phyloP scores from a whole-genome alignment of 768 basidiomycete species.

The Rhodotorula toruloides region DNA sequence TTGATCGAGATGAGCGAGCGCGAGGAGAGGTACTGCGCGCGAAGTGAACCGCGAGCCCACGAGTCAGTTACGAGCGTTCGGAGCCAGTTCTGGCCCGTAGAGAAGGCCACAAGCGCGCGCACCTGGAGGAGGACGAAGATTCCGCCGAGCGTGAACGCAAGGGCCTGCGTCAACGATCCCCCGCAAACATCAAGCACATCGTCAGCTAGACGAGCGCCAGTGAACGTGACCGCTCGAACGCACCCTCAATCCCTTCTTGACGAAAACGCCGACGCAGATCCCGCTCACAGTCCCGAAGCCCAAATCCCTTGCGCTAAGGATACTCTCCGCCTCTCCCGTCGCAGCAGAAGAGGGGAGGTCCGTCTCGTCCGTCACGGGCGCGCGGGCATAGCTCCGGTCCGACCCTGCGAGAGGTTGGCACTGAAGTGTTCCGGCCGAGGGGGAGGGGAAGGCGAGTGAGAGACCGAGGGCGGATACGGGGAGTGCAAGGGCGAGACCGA shows the following conservation, averaged over 20 bases:
- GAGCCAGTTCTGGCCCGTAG: background rate
- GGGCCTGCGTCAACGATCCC: slow-evolving; percentile 50
- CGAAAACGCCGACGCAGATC: slow-evolving; percentile 82
- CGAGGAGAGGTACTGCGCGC: slow-evolving; percentile 68
- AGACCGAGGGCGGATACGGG: slow-evolving; percentile 14
- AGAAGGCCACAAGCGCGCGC: background rate
- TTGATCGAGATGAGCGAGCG: slow-evolving; percentile 68
- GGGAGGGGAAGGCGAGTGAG: slow-evolving; percentile 3
- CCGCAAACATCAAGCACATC: background rate
- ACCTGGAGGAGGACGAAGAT: slow-evolving; percentile 88
- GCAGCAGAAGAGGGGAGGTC: no score
- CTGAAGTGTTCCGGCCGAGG: slow-evolving; percentile 1
- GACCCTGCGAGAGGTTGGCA: slow-evolving; percentile 18
- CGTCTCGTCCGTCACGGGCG: no score
- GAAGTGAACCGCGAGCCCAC: background rate
- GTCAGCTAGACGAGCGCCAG: background rate
- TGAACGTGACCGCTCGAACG: background rate
- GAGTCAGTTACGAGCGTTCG: background rate
- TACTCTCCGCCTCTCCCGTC: slow-evolving; percentile 41
- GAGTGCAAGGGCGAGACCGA: slow-evolving; percentile 25
- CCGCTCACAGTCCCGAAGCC: slow-evolving; percentile 84
- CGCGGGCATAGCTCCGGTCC: no score
- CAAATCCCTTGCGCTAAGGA: slow-evolving; percentile 72
- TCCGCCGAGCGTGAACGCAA: slow-evolving; percentile 83
- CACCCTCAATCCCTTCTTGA: slow-evolving; percentile 75